Conservation (phyloP, 2,329 filamentous ascomycete species). For the Colletotrichum zoysiae region DNA sequence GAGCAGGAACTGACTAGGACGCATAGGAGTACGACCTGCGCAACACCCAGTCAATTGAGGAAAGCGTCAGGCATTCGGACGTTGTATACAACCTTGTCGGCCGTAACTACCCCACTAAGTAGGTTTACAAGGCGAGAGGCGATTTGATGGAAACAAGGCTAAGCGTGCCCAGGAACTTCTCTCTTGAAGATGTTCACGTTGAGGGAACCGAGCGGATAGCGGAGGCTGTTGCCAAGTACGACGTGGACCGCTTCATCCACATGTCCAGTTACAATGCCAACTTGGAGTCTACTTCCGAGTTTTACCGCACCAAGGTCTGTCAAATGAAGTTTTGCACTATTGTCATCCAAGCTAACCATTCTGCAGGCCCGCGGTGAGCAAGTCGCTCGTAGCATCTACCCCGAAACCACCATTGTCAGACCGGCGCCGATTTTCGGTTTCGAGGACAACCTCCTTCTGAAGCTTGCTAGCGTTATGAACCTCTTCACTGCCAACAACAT, state of each 20-base stretch:
- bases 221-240: conserved; percentile 96
- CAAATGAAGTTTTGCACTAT: background rate
- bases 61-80: conserved; percentile 96
- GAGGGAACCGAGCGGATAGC: conserved; percentile 93
- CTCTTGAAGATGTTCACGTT: conserved; percentile 90
- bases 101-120: conserved; percentile 97
- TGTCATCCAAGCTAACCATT: conserved; percentile 27
- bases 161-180: conserved; percentile 80
- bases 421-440: conserved; percentile 95
- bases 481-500: conserved; percentile 93
- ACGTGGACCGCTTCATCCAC: conserved; percentile 96
- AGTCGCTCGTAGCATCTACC: conserved; percentile 88
- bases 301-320: conserved; percentile 87
- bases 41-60: conserved; percentile 96
- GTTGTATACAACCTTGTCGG: conserved; percentile 97
- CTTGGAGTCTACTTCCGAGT: conserved; percentile 84
- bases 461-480: conserved; percentile 83
- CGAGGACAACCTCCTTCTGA: conserved; percentile 91
- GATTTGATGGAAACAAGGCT: conserved; percentile 44
- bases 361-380: conserved; percentile 80
- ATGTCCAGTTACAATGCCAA: conserved; percentile 95
- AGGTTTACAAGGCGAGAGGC: conserved; percentile 49
- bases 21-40: conserved; percentile 89
- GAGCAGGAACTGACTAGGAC: conserved; percentile 24
- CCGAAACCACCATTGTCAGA: conserved; percentile 96